A percentile compares a stretch with the other conserved stretches of the same genome.
Evolutionary conservation across 225 moss, liverwort and hornwort genomes (phyloP).

Genomic region (Thuidium tamariscinum): DNA sequence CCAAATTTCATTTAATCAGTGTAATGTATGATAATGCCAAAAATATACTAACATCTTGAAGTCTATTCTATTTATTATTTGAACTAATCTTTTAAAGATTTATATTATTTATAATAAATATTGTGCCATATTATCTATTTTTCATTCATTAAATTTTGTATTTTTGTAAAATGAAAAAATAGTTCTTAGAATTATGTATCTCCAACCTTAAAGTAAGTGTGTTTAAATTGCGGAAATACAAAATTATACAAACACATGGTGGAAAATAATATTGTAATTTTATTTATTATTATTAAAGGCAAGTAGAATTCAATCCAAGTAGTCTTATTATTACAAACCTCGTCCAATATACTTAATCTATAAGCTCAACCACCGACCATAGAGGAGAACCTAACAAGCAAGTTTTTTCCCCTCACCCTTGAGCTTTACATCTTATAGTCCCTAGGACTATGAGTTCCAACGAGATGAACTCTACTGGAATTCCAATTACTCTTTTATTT

Average conservation of each 20-base stretch:
- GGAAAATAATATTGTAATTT: accelerated
- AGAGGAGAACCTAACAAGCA: too few relatives aligned
- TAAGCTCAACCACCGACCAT: too few relatives aligned
- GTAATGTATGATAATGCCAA: background rate
- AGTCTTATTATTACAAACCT: too few relatives aligned
- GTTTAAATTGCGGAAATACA: background rate
- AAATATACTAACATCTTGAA: background rate
- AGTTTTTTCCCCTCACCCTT: too few relatives aligned
- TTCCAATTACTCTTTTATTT: too few relatives aligned
- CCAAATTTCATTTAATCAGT: background rate
- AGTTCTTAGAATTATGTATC: background rate
- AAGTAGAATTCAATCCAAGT: too few relatives aligned
- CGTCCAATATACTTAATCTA: too few relatives aligned
- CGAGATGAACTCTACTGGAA: too few relatives aligned
- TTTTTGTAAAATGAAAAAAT: background rate
- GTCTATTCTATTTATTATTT: background rate
- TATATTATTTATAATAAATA: too few relatives aligned
- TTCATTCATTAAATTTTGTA: background rate
- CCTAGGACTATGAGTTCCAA: too few relatives aligned
- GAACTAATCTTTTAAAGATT: background rate
- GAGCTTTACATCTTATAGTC: too few relatives aligned
- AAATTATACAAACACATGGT: background rate
- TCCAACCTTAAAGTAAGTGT: background rate
- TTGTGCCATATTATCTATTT: accelerated
- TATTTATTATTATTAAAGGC: background rate